Base-by-base conservation (phyloP, 202 grass and related monocot species). In the Panicum hallii region DNA sequence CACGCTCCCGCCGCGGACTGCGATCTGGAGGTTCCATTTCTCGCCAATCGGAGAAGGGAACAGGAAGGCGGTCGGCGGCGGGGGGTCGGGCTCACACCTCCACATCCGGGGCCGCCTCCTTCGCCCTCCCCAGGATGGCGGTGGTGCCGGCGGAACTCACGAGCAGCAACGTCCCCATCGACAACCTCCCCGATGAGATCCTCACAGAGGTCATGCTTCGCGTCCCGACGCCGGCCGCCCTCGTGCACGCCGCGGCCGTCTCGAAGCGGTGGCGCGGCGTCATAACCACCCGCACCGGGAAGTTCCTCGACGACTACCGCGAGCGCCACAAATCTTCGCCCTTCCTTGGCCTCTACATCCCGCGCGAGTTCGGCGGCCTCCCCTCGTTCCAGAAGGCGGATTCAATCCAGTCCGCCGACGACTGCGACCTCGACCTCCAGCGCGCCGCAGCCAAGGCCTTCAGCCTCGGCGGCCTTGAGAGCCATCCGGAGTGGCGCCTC, bases 291-390 rank as follows among this genome's bases (percentile, higher is more conserved):
- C 1, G 55, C 68, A 28, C 0, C n/a, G 0, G 5, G 13, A 9
- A 4, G 2, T 78, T 78, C 57, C 75, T 78, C 42, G 12, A 13
- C 11, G 6, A 5, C 12, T 61, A 63, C 57, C 75, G 75, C 23
- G n/a, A 9, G 22, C 75, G 42, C 41, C 75, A 78, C 57, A 11
- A 14, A 7, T 78, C 42, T 14, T 78, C 75, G 75, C 15, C 75
- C 9, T 58, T 78, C 15, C 57, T 78, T 8, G 75, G 75, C 42
- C 3, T 78, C 34, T 78, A 63, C 75, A 43, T 78, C 57, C 43
- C 14, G 40, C 56, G 41, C 0, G 7, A 30, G 41, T 19, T 3
- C 57, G 56, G 6, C 13, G 57, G 75, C 3, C 75, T 45, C 14
- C 75, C 75, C 12, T 42, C 23, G 1, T 78, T 78, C 57, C 41